phyloP scores from a whole-genome alignment of 768 basidiomycete species.

The Suillus subalutaceus region DNA sequence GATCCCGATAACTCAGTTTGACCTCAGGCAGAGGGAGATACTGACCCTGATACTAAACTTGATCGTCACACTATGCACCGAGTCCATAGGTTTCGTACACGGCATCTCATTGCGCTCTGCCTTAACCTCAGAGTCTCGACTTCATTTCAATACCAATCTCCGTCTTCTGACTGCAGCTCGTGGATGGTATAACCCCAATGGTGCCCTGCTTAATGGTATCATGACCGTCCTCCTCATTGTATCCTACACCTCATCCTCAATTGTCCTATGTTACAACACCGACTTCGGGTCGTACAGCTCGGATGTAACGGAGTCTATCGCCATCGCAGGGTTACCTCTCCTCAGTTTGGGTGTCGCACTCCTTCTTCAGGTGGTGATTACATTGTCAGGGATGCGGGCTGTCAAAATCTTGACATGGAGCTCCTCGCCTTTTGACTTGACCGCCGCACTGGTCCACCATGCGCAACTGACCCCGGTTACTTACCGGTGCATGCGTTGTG shows the following conservation, averaged over 20 bases:
- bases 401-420: slow-evolving; percentile 36
- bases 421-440: slow-evolving; percentile 32
- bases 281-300: no score
- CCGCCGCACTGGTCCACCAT: slow-evolving; percentile 33
- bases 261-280: no score
- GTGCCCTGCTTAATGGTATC: slow-evolving; percentile 21
- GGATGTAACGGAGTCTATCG: no score
- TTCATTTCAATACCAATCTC: slow-evolving; percentile 22
- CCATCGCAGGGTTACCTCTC: no score
- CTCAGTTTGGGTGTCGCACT: no score
- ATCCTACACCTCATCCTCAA: no score
- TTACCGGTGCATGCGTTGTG: slow-evolving; percentile 31
- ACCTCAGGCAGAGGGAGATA: slow-evolving; percentile 19
- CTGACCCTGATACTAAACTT: slow-evolving; percentile 30
- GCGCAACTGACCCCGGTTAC: slow-evolving; percentile 21
- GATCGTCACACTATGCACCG: slow-evolving; percentile 30
- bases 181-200: slow-evolving; percentile 26
- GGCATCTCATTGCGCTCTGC: slow-evolving; percentile 30
- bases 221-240: slow-evolving; percentile 24
- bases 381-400: slow-evolving; percentile 10
- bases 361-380: no score
- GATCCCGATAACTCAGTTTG: background rate
- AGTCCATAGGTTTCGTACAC: slow-evolving; percentile 33
- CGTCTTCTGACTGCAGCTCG: slow-evolving; percentile 28
- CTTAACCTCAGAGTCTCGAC: slow-evolving; percentile 26